Evolutionary conservation across 805 yeast species (phyloP), one percentile per base, ranked within the genome.

Genomic region (Myxozyma lipomycoides): DNA sequence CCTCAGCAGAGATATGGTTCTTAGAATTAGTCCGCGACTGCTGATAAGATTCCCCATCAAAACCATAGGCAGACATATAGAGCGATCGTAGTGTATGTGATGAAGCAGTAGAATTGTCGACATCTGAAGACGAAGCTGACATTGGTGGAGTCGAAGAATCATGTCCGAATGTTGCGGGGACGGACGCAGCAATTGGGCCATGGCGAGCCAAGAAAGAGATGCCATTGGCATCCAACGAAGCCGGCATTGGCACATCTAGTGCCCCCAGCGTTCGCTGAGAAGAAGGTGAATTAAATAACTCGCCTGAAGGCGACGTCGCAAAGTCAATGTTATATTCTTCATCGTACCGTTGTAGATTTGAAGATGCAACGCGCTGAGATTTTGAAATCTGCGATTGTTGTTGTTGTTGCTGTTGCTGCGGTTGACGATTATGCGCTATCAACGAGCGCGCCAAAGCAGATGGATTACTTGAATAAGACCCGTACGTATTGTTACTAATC

Each of bases 161-260:
- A 39, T 42, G 23, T 12, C 55, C 52, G 23, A 47, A 57, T 28
- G 52, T 48, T 9, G 60, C 48, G 2, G 62, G 62, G 15, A 59
- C 60, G 9, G 61, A 56, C 24, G 61, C 54, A 4, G 62, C 62
- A 17, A 59, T 36, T 2, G 62, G 62, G 6, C 59, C 62, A 40
- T 53, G 59, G 12, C 57, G 39, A 6, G 61, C 59, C 24, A 46
- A 45, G 35, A 40, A 53, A 7, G 60, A 46, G 18, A 50, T 46
- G 5, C 52, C 53, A 32, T 55, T 57, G n/a, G 55, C 44, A 17
- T 59, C 62, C 6, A 53, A 46, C 37, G 62, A 59, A 3, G 49
- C 59, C 12, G 61, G 59, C 43, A 55, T 30, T 10, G 52, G 51
- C 25, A 43, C 55, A 28, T 55, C 60, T 12, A 59, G 30, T 23